A percentile compares a stretch with the other conserved stretches of the same genome.
Evolutionary conservation across 202 grass and related monocot species (phyloP).

Genomic region (Carex arenaria): DNA sequence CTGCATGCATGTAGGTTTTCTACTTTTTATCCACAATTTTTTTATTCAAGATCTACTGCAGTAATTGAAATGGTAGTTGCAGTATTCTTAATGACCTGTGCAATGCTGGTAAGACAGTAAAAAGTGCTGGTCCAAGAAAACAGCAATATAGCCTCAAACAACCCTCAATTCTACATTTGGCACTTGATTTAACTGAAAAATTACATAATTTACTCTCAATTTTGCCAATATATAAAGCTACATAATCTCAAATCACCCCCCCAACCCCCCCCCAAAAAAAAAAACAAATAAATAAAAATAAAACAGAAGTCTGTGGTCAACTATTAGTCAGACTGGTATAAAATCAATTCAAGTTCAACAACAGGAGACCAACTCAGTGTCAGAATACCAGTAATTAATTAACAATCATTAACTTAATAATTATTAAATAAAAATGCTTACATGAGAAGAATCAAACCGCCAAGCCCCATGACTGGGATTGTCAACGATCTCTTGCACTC

Average conservation of each 20-base stretch:
- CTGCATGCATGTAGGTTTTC: background rate
- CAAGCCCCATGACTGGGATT: constrained; percentile 71
- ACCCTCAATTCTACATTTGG: background rate
- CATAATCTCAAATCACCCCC: background rate
- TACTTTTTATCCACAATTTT: background rate
- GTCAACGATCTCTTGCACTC: constrained; percentile 78
- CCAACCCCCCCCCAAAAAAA: background rate
- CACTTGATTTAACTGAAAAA: background rate
- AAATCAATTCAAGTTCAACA: background rate
- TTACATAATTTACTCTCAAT: background rate
- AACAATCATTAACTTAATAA: too few relatives aligned
- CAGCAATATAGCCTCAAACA: background rate
- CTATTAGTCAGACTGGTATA: background rate
- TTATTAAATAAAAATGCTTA: constrained; percentile 19
- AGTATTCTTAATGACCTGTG: background rate
- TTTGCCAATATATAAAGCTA: background rate
- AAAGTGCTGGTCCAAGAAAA: background rate
- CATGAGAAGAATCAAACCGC: constrained; percentile 81
- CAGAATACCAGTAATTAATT: background rate
- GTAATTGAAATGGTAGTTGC: background rate
- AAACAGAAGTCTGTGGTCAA: background rate
- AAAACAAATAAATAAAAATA: background rate
- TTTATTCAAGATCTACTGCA: background rate
- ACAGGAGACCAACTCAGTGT: background rate
- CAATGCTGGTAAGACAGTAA: background rate